Base-by-base conservation (phyloP, 2,329 filamentous ascomycete species). In the Penicillium psychrosexuale region DNA sequence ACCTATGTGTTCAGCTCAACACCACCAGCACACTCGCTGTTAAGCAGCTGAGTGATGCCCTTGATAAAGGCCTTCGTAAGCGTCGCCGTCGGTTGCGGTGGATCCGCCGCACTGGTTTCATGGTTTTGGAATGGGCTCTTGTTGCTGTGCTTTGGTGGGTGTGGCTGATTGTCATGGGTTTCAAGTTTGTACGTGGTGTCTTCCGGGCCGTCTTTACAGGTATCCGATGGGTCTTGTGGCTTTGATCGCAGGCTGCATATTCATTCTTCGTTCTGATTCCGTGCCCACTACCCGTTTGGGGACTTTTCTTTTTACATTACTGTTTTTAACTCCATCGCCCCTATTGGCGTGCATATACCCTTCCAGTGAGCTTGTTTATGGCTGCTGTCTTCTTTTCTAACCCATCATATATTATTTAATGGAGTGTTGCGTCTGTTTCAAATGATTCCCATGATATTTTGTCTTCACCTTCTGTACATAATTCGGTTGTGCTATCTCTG, bases 61-160 rank as follows among this genome's bases (percentile, higher is more conserved):
- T 97, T 13, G 82, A 84, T 56, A 75, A 72, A 39, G 81, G 86
- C 56, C 82, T 94, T 56, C 84, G 88, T 66, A 86, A 90, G 78
- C 80, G 91, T 48, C 80, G 89, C 56, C 81, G 88, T 56, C 80
- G 91, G 49, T 84, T 94, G 67, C 80, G 90, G 51, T 91, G 90
- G 85, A 73, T 91, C 24, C 80, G 90, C 37, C 80, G 89, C 13
- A 84, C 85, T 0, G 87, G 90, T 13, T 97, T 91, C 82, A 84
- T 91, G 51, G 75, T 87, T 19, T 83, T 97, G 15, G 93, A 97
- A 77, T 97, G 91, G 91, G 77, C 85, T 47, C 81, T 97, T 17
- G 85, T 97, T 37, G 89, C 89, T 4, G 83, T 95, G 63, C 90
- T 97, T 86, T 97, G 94, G 91, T 91, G 88, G 73, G 86, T 95